Percentiles rank a stretch among this genome's conserved stretches.
Evolutionary conservation across 2,329 filamentous ascomycete species (phyloP).

Genomic region (Aspergillus chevalieri): DNA sequence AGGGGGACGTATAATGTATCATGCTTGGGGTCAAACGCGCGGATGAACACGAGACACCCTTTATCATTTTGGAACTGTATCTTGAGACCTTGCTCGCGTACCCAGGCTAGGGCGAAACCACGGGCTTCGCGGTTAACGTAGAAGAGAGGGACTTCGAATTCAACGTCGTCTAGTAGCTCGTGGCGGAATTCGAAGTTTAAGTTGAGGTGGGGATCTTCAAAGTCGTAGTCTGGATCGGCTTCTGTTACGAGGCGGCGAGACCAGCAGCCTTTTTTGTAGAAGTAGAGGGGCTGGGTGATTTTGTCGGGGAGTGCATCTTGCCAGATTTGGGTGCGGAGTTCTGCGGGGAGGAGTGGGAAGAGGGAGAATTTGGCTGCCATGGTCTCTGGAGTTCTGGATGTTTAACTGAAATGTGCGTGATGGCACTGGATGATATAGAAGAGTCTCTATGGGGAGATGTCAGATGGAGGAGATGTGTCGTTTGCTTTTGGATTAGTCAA

Average conservation of each 20-base stretch:
- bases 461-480: too few relatives aligned
- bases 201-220: slow-evolving; percentile 6
- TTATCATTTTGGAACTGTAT: not conserved
- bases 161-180: slow-evolving; percentile 4
- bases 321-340: slow-evolving; percentile 9
- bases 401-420: too few relatives aligned
- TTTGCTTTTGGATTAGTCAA: too few relatives aligned
- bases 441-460: too few relatives aligned
- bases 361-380: not conserved
- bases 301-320: slow-evolving; percentile 4
- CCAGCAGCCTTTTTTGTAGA: slow-evolving; percentile 14
- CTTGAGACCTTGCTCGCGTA: slow-evolving; percentile 6
- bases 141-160: slow-evolving; percentile 12
- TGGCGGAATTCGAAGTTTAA: slow-evolving; percentile 11
- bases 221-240: slow-evolving; percentile 6
- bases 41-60: not conserved
- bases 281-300: slow-evolving; percentile 6
- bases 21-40: not conserved
- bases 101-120: slow-evolving; percentile 10
- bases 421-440: too few relatives aligned
- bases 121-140: slow-evolving; percentile 16
- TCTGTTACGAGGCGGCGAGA: slow-evolving; percentile 4
- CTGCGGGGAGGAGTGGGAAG: slow-evolving; percentile 5
- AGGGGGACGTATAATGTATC: not conserved
- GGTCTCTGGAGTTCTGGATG: not conserved